Percentiles rank a stretch among this genome's conserved stretches.
Conservation (phyloP, 2,329 filamentous ascomycete genomes). For the Emergomyces pasteurianus region DNA sequence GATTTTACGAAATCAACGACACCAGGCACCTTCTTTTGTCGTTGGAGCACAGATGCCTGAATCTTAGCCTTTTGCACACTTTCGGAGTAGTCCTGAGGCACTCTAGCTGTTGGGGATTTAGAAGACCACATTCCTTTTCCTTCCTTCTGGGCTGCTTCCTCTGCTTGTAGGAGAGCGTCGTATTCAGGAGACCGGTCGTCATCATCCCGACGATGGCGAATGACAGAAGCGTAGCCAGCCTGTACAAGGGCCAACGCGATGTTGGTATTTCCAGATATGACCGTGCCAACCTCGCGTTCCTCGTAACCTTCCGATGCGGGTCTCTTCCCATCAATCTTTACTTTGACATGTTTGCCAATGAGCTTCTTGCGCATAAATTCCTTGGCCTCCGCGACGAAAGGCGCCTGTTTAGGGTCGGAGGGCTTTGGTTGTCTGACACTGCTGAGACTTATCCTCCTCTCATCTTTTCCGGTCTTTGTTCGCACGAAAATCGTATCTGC, state of each 20-base stretch:
- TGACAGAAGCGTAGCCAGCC: conserved; percentile 84
- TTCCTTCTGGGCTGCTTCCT: conserved; percentile 60
- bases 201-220: conserved; percentile 89
- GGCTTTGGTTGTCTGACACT: conserved; percentile 89
- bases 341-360: conserved; percentile 89
- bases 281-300: conserved; percentile 84
- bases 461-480: conserved; percentile 61
- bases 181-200: conserved; percentile 90
- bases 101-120: conserved; percentile 72
- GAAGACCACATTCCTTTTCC: conserved; percentile 92
- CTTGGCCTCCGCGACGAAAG: conserved; percentile 87
- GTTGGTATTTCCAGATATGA: conserved; percentile 75
- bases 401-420: conserved; percentile 72
- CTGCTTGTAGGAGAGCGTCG: conserved; percentile 45
- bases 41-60: conserved; percentile 72
- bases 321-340: conserved; percentile 81
- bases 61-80: conserved; percentile 91
- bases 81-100: conserved; percentile 83
- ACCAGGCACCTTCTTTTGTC: conserved; percentile 84
- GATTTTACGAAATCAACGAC: conserved; percentile 96
- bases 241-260: conserved; percentile 76
- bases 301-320: conserved; percentile 84
- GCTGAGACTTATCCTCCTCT: conserved; percentile 85
- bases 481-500: conserved; percentile 82
- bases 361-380: conserved; percentile 87